These are phyloP conservation scores for Adansonia digitata DNA, from an alignment of 345 rosid species.

Conservation along the genomic window DNA sequence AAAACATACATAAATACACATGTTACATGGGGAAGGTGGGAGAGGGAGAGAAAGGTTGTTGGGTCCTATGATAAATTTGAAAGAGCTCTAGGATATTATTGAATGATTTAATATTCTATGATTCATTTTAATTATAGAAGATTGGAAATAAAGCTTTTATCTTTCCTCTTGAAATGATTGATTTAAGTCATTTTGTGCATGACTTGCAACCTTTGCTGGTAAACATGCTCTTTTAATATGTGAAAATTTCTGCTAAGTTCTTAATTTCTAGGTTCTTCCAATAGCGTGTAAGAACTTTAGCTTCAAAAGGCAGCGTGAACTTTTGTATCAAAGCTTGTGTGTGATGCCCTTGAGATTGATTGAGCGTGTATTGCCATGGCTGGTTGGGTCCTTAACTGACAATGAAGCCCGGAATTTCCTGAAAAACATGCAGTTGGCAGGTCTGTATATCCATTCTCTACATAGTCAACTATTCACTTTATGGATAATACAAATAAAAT, in stretches of 20 bases:
- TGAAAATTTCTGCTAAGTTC: constrained; percentile 19
- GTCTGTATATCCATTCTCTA: constrained; percentile 28
- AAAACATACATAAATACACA: no score
- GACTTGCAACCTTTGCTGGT: background rate
- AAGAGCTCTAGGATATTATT: no score
- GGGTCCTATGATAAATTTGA: background rate
- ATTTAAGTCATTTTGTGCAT: background rate
- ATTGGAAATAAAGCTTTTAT: background rate
- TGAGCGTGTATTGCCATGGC: constrained; percentile 89
- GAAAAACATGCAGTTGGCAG: constrained; percentile 73
- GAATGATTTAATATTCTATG: no score
- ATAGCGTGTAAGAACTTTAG: constrained; percentile 70
- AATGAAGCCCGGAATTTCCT: constrained; percentile 68
- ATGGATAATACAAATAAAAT: background rate
- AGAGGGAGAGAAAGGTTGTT: no score
- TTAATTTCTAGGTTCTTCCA: constrained; percentile 70
- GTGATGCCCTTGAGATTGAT: constrained; percentile 86
- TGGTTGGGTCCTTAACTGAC: constrained; percentile 62
- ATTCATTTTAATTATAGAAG: no score
- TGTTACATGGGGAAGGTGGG: no score
- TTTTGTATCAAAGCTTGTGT: constrained; percentile 78
- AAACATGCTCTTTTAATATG: constrained; percentile 1
- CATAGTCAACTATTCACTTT: background rate
- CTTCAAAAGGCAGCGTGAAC: constrained; percentile 67
- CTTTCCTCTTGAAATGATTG: background rate